A percentile compares a stretch with the other conserved stretches of the same genome.
phyloP scores from a whole-genome alignment of 1,284 basidiomycete genomes.

The Malassezia globosa region DNA sequence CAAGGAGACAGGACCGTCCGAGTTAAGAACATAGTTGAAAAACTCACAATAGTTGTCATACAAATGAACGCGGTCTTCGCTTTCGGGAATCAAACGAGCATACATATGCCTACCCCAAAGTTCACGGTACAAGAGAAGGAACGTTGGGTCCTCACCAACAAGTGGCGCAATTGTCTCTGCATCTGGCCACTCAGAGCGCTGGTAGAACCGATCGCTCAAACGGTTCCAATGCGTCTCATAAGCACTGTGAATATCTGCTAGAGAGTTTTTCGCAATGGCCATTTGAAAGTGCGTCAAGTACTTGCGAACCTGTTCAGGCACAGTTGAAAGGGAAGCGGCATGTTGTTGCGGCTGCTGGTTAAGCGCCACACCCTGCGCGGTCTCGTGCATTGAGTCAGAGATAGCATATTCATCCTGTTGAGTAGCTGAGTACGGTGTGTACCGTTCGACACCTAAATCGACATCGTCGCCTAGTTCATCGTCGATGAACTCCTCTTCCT shows the following conservation, averaged over 20 bases:
- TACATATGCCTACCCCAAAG: conserved; percentile 86
- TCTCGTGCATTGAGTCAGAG: neutral
- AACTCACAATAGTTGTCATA: conserved; percentile 98
- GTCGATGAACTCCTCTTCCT: conserved; percentile 27
- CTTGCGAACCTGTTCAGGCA: no score
- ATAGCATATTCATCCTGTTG: conserved; percentile 10
- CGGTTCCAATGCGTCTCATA: no score
- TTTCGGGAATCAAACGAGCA: conserved; percentile 81
- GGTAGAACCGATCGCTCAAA: no score
- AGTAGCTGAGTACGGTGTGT: conserved; percentile 13
- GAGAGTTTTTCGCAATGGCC: no score
- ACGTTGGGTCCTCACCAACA: conserved; percentile 51
- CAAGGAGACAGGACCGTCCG: conserved; percentile 79
- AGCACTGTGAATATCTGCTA: no score
- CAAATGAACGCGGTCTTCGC: conserved; percentile 94
- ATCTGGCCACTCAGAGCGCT: no score
- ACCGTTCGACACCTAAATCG: conserved; percentile 28
- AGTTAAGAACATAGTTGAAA: conserved; percentile 84
- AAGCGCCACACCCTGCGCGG: conserved; percentile 27
- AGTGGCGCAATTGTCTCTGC: no score
- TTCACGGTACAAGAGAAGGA: conserved; percentile 90
- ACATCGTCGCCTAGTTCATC: conserved; percentile 33
- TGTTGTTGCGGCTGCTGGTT: no score
- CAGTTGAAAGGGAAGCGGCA: no score
- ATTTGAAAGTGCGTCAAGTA: no score